A percentile compares a stretch with the other conserved stretches of the same genome.
These are phyloP conservation scores for Aspergillus saccharolyticus DNA, from an alignment of 495 filamentous ascomycete species.

Conservation along the genomic window DNA sequence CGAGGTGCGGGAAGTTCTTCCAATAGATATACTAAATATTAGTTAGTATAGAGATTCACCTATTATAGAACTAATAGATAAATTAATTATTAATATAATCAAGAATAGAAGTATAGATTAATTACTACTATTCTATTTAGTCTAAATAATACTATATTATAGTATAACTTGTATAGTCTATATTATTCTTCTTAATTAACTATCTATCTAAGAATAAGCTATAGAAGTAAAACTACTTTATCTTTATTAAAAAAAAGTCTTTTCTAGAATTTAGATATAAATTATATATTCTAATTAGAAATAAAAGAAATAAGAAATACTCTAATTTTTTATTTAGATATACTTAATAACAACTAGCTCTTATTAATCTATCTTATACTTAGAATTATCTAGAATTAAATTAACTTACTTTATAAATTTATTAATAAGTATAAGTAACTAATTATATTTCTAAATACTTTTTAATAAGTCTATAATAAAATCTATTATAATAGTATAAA, in stretches of 20 bases:
- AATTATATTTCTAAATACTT: neutral
- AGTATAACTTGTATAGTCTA: neutral
- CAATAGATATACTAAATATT: neutral
- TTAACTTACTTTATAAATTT: slow-evolving; percentile 1
- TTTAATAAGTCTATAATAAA: slow-evolving; percentile 1
- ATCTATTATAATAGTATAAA: neutral
- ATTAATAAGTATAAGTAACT: neutral
- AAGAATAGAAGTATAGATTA: neutral
- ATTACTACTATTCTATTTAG: neutral
- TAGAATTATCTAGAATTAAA: neutral
- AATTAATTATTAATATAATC: neutral
- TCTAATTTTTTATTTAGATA: slow-evolving; percentile 1
- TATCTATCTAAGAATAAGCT: neutral
- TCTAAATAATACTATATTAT: neutral
- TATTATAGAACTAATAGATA: neutral
- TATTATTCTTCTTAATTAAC: neutral
- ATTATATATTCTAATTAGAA: slow-evolving; percentile 4
- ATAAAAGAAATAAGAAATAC: neutral
- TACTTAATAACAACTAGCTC: neutral
- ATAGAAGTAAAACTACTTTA: neutral
- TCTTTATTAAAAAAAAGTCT: neutral
- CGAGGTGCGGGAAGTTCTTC: no score
- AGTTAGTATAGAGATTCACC: neutral
- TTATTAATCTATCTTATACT: neutral
- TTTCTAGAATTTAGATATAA: neutral